Conservation (phyloP, 805 yeast genomes). For the Metschnikowia rubicola region DNA sequence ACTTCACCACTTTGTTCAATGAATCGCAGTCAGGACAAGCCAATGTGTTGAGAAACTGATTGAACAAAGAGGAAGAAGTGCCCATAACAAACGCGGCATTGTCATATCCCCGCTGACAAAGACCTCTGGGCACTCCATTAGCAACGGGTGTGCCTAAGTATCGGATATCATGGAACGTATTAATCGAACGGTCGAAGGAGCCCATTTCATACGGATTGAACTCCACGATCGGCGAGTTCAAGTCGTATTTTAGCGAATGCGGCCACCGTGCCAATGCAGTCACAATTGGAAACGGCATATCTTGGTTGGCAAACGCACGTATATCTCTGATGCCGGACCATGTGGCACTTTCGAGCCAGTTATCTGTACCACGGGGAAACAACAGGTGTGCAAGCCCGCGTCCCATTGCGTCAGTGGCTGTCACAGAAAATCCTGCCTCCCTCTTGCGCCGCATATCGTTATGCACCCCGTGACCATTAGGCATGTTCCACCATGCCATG, state of each 20-base stretch:
- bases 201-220: constrained; percentile 43
- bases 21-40: constrained; percentile 31
- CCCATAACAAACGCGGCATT: constrained; percentile 40
- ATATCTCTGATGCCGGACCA: constrained; percentile 34
- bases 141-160: constrained; percentile 35
- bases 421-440: constrained; percentile 62
- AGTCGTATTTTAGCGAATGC: constrained; percentile 25
- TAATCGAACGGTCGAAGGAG: constrained; percentile 37
- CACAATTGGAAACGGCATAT: constrained; percentile 41
- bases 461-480: constrained; percentile 42
- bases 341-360: constrained; percentile 25
- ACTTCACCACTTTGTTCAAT: constrained; percentile 25
- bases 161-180: constrained; percentile 35
- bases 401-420: constrained; percentile 79
- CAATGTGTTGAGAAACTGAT: constrained; percentile 32
- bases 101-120: constrained; percentile 35
- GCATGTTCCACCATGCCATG: constrained; percentile 29
- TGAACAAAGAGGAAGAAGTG: constrained; percentile 39
- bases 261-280: constrained; percentile 37
- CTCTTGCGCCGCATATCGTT: constrained; percentile 46
- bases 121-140: constrained; percentile 29
- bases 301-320: constrained; percentile 28
- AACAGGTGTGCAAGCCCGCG: constrained; percentile 71
- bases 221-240: constrained; percentile 39
- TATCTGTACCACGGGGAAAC: constrained; percentile 29